phyloP scores from a whole-genome alignment of 2,329 filamentous ascomycete species.

The Penicillium sp. region DNA sequence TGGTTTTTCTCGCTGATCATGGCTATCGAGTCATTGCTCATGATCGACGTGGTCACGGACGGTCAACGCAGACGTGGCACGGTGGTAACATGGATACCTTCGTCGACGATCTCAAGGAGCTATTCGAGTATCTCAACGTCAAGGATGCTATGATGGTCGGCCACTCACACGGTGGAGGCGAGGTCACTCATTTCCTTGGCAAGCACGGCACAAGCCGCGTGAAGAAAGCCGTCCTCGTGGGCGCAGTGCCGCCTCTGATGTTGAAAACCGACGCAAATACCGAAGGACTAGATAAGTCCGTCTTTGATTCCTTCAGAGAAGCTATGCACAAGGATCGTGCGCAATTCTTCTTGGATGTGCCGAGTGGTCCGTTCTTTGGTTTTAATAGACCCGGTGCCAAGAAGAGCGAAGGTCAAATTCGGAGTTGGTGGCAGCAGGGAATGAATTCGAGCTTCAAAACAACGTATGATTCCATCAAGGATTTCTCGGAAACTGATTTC shows the following conservation, averaged over 20 bases:
- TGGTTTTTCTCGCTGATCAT: constrained; percentile 37
- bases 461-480: constrained; percentile 42
- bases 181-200: constrained; percentile 38
- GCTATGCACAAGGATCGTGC: constrained; percentile 37
- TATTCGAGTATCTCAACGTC: constrained; percentile 38
- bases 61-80: constrained; percentile 41
- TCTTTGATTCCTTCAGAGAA: constrained; percentile 40
- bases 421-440: constrained; percentile 42
- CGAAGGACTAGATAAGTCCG: constrained; percentile 33
- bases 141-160: constrained; percentile 38
- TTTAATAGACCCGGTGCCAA: constrained; percentile 33
- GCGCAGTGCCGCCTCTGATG: constrained; percentile 38
- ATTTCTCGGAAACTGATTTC: constrained; percentile 44
- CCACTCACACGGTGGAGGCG: constrained; percentile 44
- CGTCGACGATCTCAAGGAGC: constrained; percentile 37
- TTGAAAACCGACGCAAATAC: constrained; percentile 35
- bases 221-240: constrained; percentile 41
- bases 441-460: constrained; percentile 41
- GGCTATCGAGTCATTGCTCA: constrained; percentile 42
- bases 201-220: constrained; percentile 39
- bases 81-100: constrained; percentile 44
- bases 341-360: constrained; percentile 39
- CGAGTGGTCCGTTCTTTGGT: constrained; percentile 36
- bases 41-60: constrained; percentile 39
- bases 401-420: constrained; percentile 38